These are phyloP conservation scores for Peltaster fructicola DNA, from an alignment of 2,329 filamentous ascomycete genomes.

Conservation along the genomic window DNA sequence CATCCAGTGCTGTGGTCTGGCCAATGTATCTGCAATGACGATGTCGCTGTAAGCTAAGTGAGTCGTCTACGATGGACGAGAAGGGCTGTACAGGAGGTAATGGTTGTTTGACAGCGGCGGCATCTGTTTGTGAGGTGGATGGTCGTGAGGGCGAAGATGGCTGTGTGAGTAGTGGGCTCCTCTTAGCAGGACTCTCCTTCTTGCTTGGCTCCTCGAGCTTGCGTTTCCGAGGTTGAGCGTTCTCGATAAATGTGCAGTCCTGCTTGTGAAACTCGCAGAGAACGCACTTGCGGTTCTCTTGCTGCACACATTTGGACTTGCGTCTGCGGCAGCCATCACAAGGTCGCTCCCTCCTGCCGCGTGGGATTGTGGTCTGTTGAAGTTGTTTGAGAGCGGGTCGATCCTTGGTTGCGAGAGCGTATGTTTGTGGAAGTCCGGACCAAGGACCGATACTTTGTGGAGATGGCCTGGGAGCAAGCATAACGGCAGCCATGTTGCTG, in stretches of 20 bases:
- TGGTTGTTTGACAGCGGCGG: slow-evolving; percentile 1
- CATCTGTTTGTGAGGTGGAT: slow-evolving; percentile 3
- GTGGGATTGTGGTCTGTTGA: slow-evolving; percentile 11
- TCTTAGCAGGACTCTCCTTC: slow-evolving; percentile 12
- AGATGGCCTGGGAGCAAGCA: slow-evolving; percentile 27
- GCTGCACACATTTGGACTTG: slow-evolving; percentile 60
- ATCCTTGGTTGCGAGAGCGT: slow-evolving; percentile 26
- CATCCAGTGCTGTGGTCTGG: slow-evolving; percentile 67
- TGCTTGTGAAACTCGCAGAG: slow-evolving; percentile 62
- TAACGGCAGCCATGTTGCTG: slow-evolving; percentile 27
- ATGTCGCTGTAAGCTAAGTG: slow-evolving; percentile 55
- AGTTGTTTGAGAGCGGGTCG: slow-evolving; percentile 19
- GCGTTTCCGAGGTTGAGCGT: slow-evolving; percentile 61
- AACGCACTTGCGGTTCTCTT: slow-evolving; percentile 56
- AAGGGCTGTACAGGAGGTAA: slow-evolving; percentile 5
- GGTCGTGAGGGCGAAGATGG: slow-evolving; percentile 2
- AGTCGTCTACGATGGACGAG: slow-evolving; percentile 25
- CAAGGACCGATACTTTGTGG: slow-evolving; percentile 29
- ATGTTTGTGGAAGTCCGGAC: slow-evolving; percentile 21
- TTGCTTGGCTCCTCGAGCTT: slow-evolving; percentile 43
- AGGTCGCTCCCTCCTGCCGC: slow-evolving; percentile 20
- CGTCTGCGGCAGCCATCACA: slow-evolving; percentile 60
- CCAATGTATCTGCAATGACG: slow-evolving; percentile 73
- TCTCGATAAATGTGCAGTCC: slow-evolving; percentile 62
- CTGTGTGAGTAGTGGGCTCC: slow-evolving; percentile 7